Evolutionary conservation across 2,329 filamentous ascomycete genomes (phyloP).

Genomic region (Lachnellula arida): DNA sequence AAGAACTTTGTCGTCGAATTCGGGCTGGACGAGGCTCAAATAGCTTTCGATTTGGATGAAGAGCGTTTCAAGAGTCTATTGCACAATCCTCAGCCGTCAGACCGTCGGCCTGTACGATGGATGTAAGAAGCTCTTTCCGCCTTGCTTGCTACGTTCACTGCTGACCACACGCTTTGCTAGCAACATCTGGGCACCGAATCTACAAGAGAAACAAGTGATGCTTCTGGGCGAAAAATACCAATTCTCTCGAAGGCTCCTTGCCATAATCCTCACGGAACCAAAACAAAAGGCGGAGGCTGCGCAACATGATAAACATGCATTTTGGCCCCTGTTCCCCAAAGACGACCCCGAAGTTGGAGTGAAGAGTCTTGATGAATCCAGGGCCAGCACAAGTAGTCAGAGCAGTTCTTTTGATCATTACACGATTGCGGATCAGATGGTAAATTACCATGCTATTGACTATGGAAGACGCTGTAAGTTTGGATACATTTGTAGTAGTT

Average conservation of each 20-base stretch:
- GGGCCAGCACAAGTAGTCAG: background rate
- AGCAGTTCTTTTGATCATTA: slow-evolving; percentile 30
- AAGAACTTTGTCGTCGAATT: slow-evolving; percentile 64
- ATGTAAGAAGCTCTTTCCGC: slow-evolving; percentile 46
- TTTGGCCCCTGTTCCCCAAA: slow-evolving; percentile 13
- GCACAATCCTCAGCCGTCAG: slow-evolving; percentile 25
- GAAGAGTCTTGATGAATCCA: slow-evolving; percentile 10
- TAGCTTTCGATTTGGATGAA: slow-evolving; percentile 49
- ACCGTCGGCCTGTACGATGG: slow-evolving; percentile 57
- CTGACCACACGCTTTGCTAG: slow-evolving; percentile 33
- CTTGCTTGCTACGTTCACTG: background rate
- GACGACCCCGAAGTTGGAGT: slow-evolving; percentile 23
- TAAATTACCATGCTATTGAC: slow-evolving; percentile 71
- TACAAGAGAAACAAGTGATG: slow-evolving; percentile 51
- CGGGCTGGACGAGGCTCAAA: slow-evolving; percentile 48
- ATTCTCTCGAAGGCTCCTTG: slow-evolving; percentile 62
- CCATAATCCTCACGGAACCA: slow-evolving; percentile 58
- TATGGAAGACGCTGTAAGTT: slow-evolving; percentile 57
- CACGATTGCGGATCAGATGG: slow-evolving; percentile 62
- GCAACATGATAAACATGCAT: background rate
- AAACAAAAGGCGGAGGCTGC: background rate
- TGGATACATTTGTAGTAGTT: background rate
- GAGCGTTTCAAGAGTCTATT: slow-evolving; percentile 40
- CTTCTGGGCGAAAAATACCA: slow-evolving; percentile 57
- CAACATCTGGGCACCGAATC: slow-evolving; percentile 66